Evolutionary conservation across 306 rosid species (phyloP).

Genomic region (Coriaria nepalensis): DNA sequence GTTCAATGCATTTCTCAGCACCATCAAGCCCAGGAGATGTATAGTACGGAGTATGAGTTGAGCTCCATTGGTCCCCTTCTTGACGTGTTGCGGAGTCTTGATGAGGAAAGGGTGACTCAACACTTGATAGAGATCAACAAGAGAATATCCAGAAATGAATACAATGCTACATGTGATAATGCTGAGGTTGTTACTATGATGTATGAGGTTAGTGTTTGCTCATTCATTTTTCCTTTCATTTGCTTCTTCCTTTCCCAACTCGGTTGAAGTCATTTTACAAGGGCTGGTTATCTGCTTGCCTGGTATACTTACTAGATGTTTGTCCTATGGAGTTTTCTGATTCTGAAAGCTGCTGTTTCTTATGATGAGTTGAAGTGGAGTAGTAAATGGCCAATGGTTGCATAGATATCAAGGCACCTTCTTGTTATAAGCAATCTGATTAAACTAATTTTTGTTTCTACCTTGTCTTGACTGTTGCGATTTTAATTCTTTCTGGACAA

Average conservation of each 20-base stretch:
- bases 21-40: slow-evolving; percentile 72
- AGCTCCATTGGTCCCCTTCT: slow-evolving; percentile 81
- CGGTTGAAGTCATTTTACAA: background rate
- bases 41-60: slow-evolving; percentile 50
- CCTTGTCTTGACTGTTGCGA: too few species aligned
- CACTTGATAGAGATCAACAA: slow-evolving; percentile 52
- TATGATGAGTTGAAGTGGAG: too few species aligned
- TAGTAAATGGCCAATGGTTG: too few species aligned
- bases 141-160: slow-evolving; percentile 37
- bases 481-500: too few species aligned
- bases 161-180: slow-evolving; percentile 49
- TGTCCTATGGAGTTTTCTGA: too few species aligned
- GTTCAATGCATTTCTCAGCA: slow-evolving; percentile 83
- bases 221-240: background rate
- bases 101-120: slow-evolving; percentile 62
- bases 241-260: slow-evolving; percentile 5
- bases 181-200: slow-evolving; percentile 63
- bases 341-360: too few species aligned
- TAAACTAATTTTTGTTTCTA: too few species aligned
- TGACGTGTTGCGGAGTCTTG: slow-evolving; percentile 61
- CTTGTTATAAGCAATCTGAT: too few species aligned
- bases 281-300: slow-evolving; percentile 2
- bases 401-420: too few species aligned
- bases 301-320: too few species aligned
- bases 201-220: slow-evolving; percentile 50